These are phyloP conservation scores for Aspergillus novoparasiticus DNA, from an alignment of 2,329 filamentous ascomycete genomes.

Conservation along the genomic window DNA sequence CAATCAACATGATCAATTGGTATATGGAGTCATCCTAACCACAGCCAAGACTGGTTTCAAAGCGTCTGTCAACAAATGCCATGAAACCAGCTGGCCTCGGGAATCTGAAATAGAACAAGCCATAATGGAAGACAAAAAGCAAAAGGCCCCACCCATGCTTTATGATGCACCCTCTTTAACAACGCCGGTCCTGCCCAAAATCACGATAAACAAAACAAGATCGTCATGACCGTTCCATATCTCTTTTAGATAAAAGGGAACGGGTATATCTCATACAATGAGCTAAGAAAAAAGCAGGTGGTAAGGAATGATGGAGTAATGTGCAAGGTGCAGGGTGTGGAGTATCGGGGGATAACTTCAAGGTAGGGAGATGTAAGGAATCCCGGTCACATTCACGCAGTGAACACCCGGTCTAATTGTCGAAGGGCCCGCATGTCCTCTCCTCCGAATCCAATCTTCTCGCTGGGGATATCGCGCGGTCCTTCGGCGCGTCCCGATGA, in stretches of 20 bases:
- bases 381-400: slow-evolving; percentile 27
- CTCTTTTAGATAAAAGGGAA: neutral
- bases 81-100: slow-evolving; percentile 2
- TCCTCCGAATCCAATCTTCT: slow-evolving; percentile 58
- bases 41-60: slow-evolving; percentile 5
- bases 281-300: neutral
- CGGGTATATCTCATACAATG: slow-evolving; percentile 4
- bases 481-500: slow-evolving; percentile 35
- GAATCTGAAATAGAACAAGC: slow-evolving; percentile 6
- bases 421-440: slow-evolving; percentile 68
- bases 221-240: slow-evolving; percentile 4
- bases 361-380: neutral
- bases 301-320: slow-evolving; percentile 2
- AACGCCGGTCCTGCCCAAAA: slow-evolving; percentile 21
- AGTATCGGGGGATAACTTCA: neutral
- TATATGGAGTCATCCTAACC: slow-evolving; percentile 2
- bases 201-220: slow-evolving; percentile 4
- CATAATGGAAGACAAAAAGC: slow-evolving; percentile 1
- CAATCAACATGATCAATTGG: slow-evolving; percentile 1
- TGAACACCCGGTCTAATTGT: slow-evolving; percentile 63
- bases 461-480: slow-evolving; percentile 58
- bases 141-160: slow-evolving; percentile 21
- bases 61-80: slow-evolving; percentile 5
- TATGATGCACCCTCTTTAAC: slow-evolving; percentile 24
- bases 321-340: neutral